These are phyloP conservation scores for Buxus sempervirens DNA, from an alignment of 164 flowering plant species.

Conservation along the genomic window DNA sequence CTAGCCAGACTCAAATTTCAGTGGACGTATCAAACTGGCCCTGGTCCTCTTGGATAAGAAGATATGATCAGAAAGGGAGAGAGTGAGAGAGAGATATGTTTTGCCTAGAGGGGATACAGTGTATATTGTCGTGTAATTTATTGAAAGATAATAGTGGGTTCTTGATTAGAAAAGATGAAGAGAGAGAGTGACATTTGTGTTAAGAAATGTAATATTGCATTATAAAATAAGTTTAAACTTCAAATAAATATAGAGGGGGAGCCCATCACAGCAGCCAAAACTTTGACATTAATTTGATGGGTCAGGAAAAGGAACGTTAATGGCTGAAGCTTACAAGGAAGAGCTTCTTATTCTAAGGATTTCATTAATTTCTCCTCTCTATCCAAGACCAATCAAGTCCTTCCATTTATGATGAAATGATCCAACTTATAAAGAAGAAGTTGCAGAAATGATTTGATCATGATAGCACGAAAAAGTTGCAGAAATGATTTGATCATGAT, in stretches of 20 bases:
- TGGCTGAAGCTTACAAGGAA: too few species aligned
- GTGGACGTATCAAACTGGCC: conserved; percentile 18
- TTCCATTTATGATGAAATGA: neutral
- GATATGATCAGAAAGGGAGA: conserved; percentile 3
- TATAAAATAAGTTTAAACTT: too few species aligned
- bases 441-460: neutral
- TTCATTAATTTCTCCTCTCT: too few species aligned
- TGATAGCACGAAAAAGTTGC: conserved; percentile 2
- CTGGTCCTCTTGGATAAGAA: conserved; percentile 30
- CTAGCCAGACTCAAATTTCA: conserved; percentile 11
- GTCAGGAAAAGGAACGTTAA: too few species aligned
- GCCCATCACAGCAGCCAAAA: too few species aligned
- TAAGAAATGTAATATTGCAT: too few species aligned
- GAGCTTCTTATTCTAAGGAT: neutral
- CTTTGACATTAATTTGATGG: too few species aligned
- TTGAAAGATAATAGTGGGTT: too few species aligned
- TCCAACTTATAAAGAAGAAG: neutral
- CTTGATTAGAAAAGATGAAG: too few species aligned
- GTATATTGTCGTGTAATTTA: neutral
- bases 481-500: conserved; percentile 40
- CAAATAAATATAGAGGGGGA: too few species aligned
- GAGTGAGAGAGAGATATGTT: neutral
- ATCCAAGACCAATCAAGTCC: neutral
- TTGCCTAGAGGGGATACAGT: neutral
- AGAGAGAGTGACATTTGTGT: too few species aligned